phyloP scores from a whole-genome alignment of 192 early-diverging fungal genomes.

The Backusella mclennaniae region DNA sequence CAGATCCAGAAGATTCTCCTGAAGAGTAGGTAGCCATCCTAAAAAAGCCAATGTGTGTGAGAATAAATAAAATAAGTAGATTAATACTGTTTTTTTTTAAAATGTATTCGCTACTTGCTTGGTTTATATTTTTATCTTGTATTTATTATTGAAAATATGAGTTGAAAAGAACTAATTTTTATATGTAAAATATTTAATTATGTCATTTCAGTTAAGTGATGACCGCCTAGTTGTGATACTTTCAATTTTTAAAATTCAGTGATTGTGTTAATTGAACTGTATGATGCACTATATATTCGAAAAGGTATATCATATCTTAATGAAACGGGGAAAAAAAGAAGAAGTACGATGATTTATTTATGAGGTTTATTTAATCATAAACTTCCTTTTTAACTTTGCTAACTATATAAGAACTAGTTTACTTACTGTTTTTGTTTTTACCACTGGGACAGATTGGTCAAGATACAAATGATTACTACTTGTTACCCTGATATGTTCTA shows the following conservation, averaged over 20 bases:
- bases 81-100: no score
- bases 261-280: neutral
- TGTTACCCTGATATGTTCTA: neutral
- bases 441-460: neutral
- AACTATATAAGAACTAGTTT: neutral
- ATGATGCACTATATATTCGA: neutral
- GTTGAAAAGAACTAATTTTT: neutral
- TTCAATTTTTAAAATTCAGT: neutral
- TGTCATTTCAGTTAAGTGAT: neutral
- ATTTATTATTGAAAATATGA: neutral
- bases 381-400: neutral
- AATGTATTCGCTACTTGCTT: no score
- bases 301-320: neutral
- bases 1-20: neutral
- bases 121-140: neutral
- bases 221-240: neutral
- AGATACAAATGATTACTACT: neutral
- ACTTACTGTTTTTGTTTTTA: neutral
- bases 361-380: neutral
- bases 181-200: neutral
- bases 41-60: neutral
- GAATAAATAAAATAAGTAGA: neutral
- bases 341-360: neutral
- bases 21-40: neutral
- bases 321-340: neutral